Conservation (phyloP, 176 grass and related monocot genomes). For the Secale cereale region DNA sequence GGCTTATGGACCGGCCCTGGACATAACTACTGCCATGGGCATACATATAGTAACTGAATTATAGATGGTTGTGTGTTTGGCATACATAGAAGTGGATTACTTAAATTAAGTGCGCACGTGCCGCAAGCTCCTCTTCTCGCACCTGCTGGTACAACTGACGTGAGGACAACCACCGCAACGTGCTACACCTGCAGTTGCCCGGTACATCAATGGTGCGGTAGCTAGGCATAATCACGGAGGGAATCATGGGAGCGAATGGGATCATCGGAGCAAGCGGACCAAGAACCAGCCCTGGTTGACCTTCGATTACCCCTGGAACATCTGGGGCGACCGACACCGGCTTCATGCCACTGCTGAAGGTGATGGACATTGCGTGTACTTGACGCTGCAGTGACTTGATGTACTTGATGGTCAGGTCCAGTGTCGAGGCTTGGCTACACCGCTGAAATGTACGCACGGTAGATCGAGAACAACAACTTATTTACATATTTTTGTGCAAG, state of each 20-base stretch:
- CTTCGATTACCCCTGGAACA: not conserved
- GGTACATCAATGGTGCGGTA: not conserved
- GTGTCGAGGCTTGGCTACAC: not conserved
- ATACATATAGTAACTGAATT: too few species aligned
- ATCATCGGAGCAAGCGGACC: not conserved
- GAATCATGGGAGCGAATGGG: not conserved
- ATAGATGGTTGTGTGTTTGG: too few species aligned
- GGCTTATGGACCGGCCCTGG: too few species aligned
- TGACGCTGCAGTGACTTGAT: constrained; percentile 7
- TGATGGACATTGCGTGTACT: not conserved
- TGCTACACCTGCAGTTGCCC: not conserved
- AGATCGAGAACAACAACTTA: not conserved
- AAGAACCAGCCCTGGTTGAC: not conserved
- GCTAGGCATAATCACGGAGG: not conserved
- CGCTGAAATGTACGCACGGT: not conserved
- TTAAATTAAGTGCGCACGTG: too few species aligned
- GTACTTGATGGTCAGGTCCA: constrained; percentile 7
- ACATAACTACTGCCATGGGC: too few species aligned
- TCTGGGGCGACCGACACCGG: too few species aligned
- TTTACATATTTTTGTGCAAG: not conserved
- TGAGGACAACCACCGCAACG: not conserved
- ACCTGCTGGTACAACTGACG: not conserved
- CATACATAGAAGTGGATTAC: too few species aligned
- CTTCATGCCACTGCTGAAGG: not conserved
- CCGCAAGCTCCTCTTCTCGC: not conserved